A percentile compares a stretch with the other conserved stretches of the same genome.
These are phyloP conservation scores for Vitis rupestris DNA, from an alignment of 164 flowering plant species.

Conservation along the genomic window DNA sequence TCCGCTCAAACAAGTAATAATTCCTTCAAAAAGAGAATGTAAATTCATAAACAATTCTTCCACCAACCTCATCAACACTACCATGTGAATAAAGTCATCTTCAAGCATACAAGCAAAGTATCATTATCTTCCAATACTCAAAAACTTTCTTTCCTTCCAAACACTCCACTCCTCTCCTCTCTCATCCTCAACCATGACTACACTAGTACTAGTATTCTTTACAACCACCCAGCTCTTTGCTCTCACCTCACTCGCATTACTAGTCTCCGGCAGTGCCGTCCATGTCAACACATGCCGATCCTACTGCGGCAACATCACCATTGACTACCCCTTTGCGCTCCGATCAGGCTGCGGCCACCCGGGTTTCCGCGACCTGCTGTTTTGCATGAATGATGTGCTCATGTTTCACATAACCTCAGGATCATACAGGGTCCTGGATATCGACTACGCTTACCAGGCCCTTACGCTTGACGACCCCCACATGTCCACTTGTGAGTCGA, in stretches of 20 bases:
- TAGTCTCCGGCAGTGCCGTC: slow-evolving; percentile 10
- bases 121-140: slow-evolving; percentile 9
- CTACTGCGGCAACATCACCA: slow-evolving; percentile 78
- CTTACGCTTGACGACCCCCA: slow-evolving; percentile 77
- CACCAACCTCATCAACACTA: slow-evolving; percentile 16
- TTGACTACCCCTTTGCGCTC: slow-evolving; percentile 78
- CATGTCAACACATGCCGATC: slow-evolving; percentile 50
- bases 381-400: slow-evolving; percentile 80
- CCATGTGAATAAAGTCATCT: slow-evolving; percentile 26
- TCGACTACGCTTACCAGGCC: slow-evolving; percentile 77
- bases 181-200: slow-evolving; percentile 12
- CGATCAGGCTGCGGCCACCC: slow-evolving; percentile 82
- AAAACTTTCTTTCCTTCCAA: neutral
- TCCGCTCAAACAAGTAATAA: neutral
- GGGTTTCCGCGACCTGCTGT: slow-evolving; percentile 69
- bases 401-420: slow-evolving; percentile 90
- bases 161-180: neutral
- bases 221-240: slow-evolving; percentile 6
- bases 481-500: slow-evolving; percentile 69
- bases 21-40: slow-evolving; percentile 3
- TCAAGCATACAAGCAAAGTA: slow-evolving; percentile 49
- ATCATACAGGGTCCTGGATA: slow-evolving; percentile 77
- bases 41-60: slow-evolving; percentile 11
- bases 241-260: neutral
- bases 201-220: slow-evolving; percentile 7